Base-by-base conservation (phyloP, 2,329 filamentous ascomycete species). In the Falciphora oryzae region DNA sequence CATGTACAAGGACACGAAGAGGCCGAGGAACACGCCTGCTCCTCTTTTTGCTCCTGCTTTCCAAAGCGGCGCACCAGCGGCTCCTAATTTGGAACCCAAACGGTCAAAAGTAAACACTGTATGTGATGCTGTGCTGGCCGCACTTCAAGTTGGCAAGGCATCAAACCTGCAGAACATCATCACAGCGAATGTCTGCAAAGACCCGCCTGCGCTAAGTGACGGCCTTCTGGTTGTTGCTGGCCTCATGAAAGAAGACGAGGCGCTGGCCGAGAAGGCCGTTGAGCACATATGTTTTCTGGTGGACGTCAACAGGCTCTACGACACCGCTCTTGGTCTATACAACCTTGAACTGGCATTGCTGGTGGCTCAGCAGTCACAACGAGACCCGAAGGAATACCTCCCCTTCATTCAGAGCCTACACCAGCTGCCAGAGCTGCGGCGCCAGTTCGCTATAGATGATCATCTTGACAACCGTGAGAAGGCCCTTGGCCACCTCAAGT, bases 251-350 rank as follows among this genome's bases (percentile, higher is more conserved):
- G 84, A 89, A 69, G 85, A 90, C 62, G 62, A 63, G 27, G 25
- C 56, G 10, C 82, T 93, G 69, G 92, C 92, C 0, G 94, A 98
- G 69, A 89, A 89, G 74, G 94, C 94, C 0, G 89, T 97, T 28
- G 93, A 97, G 73, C 95, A 99, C 72, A 97, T 99, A 66, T 98
- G 93, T 81, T 99, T 99, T 81, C 83, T 99, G 57, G 92, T 93
- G 0, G 95, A 99, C 75, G 90, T 96, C 59, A 96, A 97, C 74
- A 88, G 88, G 56, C 85, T 99, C 0, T 99, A 97, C 71, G 92
- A 97, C 67, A 89, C 93, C 66, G 91, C 95, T 0, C 81, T 99
- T 2, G 93, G 93, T 1, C 81, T 98, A 2, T 99, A 99, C 74
- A 89, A 98, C 71, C 85, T 99, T 3, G 92, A 97, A 14, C 85